Conservation (phyloP, 2,329 filamentous ascomycete genomes). For the Alternaria triticimaculans region DNA sequence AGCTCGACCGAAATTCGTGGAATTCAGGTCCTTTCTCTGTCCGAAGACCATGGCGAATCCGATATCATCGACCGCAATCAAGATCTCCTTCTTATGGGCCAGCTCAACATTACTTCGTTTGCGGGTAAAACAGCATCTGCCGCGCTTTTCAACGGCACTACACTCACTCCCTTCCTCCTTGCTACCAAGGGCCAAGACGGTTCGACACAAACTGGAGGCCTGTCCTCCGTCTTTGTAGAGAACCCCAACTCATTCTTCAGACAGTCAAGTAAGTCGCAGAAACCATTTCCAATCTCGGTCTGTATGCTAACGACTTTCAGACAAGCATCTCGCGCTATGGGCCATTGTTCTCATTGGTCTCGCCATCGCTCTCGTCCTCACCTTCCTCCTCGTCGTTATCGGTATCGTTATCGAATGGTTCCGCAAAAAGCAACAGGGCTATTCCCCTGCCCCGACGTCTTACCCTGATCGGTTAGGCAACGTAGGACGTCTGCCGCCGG, state of each 20-base stretch:
- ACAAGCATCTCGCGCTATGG: conserved; percentile 70
- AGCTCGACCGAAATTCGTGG: conserved; percentile 73
- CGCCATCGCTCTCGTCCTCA: conserved; percentile 77
- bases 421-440: conserved; percentile 79
- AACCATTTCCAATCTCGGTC: neutral
- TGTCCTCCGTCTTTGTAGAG: conserved; percentile 84
- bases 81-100: conserved; percentile 82
- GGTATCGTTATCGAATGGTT: conserved; percentile 78
- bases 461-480: conserved; percentile 56
- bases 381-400: conserved; percentile 76
- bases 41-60: conserved; percentile 68
- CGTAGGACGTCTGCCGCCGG: conserved; percentile 59
- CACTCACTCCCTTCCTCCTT: conserved; percentile 79
- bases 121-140: conserved; percentile 75
- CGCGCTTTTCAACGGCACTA: conserved; percentile 84
- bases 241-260: conserved; percentile 76
- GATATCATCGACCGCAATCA: conserved; percentile 71
- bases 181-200: conserved; percentile 66
- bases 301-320: conserved; percentile 40
- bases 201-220: conserved; percentile 69
- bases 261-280: conserved; percentile 61
- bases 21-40: conserved; percentile 80
- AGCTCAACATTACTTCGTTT: conserved; percentile 75
- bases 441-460: conserved; percentile 74
- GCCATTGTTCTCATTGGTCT: conserved; percentile 83